Base-by-base conservation (phyloP, 2,329 filamentous ascomycete species). In the Xylaria sp. region DNA sequence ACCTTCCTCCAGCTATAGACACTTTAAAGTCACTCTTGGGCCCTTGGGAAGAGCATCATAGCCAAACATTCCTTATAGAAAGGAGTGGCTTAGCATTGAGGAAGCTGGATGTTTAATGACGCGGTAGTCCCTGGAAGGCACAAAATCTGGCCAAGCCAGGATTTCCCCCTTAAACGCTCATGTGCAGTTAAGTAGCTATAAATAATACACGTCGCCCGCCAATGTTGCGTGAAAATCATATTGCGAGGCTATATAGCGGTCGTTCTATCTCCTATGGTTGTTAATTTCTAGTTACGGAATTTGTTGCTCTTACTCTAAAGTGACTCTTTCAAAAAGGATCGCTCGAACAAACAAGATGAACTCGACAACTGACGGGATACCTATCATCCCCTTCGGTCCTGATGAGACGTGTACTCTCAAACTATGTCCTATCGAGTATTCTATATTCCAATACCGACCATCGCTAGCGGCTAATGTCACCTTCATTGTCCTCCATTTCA, bases 331-430 rank as follows among this genome's bases (percentile, higher is more conserved):
- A 12, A 8, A 23, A 48, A 10, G 34, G 9, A n/a, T 3, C 13
- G 10, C 39, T 18, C 10, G 8, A 6, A 13, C 51, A 3, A 12
- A 34, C 55, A 59, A 15, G 1, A 65, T 65, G 54, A 52, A 65
- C 23, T 52, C 54, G 25, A 61, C 50, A 15, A 28, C 28, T 28
- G 28, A 28, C 28, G 28, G 28, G 5, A 52, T 57, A 39, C 56
- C 66, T 1, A 57, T 70, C 41, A 65, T 63, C 25, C 37, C 69
- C 7, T 87, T 86, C 66, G 85, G 85, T 54, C 82, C 85, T 23
- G 71, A 81, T 1, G 79, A 81, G 67, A 87, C 85, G 75, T 87
- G 85, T 76, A 87, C 84, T 0, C 81, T 87, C 39, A 82, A 80
- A 0, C 69, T 85, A 23, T 87, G 85, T 70, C 79, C 81, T 0